A percentile compares a stretch with the other conserved stretches of the same genome.
phyloP scores from a whole-genome alignment of 1,139 yeast species.

The Candida buenavistaensis region DNA sequence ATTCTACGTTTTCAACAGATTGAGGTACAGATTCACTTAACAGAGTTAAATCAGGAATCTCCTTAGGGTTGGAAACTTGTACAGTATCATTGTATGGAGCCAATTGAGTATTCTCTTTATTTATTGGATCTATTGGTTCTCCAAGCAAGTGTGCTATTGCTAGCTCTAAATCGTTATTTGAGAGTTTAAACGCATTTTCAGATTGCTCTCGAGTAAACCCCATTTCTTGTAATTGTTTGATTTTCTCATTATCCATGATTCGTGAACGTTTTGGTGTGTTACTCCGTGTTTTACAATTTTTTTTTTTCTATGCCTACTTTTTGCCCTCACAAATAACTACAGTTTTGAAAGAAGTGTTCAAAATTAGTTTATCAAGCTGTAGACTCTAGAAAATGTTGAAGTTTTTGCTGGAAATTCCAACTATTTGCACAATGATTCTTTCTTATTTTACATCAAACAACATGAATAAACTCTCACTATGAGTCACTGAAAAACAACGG shows the following conservation, averaged over 20 bases:
- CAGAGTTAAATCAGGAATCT: conserved; percentile 14
- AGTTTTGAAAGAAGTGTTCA: no score
- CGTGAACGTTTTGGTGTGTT: background rate
- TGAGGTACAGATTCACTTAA: conserved; percentile 5
- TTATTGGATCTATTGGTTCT: conserved; percentile 26
- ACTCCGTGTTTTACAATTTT: background rate
- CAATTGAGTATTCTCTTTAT: conserved; percentile 11
- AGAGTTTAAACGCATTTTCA: conserved; percentile 35
- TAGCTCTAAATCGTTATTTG: conserved; percentile 49
- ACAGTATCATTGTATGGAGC: conserved; percentile 18
- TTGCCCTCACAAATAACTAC: background rate
- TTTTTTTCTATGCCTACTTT: background rate
- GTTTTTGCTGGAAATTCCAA: no score
- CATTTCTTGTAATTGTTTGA: conserved; percentile 55
- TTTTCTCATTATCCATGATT: conserved; percentile 16
- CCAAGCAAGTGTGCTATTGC: conserved; percentile 58
- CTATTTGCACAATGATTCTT: no score
- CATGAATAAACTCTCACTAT: no score
- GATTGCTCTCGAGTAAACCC: conserved; percentile 55
- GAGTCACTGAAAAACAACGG: no score
- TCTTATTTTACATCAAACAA: no score
- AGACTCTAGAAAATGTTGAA: no score
- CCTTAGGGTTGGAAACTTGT: conserved; percentile 19
- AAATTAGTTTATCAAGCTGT: no score
- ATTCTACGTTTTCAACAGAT: conserved; percentile 4